Percentiles rank a stretch among this genome's conserved stretches.
Evolutionary conservation across 169 alveolate species (phyloP).

Genomic region (Eimeria necatrix): DNA sequence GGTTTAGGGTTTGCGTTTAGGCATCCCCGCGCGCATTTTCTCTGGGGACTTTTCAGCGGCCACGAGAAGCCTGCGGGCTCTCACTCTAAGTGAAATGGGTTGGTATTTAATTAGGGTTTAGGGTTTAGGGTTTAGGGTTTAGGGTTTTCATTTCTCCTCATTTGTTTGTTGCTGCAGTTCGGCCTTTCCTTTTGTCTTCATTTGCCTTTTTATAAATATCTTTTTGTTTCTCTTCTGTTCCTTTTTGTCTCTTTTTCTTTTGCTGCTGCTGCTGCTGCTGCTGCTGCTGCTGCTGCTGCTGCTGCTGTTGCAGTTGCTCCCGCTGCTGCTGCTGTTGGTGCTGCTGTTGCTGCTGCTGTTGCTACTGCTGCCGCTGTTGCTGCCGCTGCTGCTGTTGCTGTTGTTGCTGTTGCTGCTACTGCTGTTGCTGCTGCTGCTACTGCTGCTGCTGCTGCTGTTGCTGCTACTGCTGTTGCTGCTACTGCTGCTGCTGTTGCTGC

Average conservation of each 20-base stretch:
- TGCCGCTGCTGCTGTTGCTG: too few relatives aligned
- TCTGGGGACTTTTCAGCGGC: background rate
- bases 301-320: too few relatives aligned
- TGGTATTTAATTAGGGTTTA: background rate
- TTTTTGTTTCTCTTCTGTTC: background rate
- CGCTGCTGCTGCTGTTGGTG: too few relatives aligned
- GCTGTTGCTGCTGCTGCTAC: background rate
- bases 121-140: too few relatives aligned
- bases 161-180: too few relatives aligned
- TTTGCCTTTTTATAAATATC: too few relatives aligned
- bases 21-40: background rate
- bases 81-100: conserved; percentile 40
- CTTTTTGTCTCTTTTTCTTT: background rate
- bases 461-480: background rate
- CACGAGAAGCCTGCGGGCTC: conserved; percentile 8
- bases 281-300: background rate
- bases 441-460: background rate
- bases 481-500: conserved; percentile 35
- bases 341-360: too few relatives aligned
- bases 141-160: too few relatives aligned
- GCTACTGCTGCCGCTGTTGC: too few relatives aligned
- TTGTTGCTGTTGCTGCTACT: background rate
- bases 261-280: background rate
- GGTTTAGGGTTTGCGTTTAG: too few relatives aligned
- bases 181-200: too few relatives aligned